Percentiles rank a stretch among this genome's conserved stretches.
Evolutionary conservation across 2,329 filamentous ascomycete species (phyloP).

Genomic region (Trichoderma breve): DNA sequence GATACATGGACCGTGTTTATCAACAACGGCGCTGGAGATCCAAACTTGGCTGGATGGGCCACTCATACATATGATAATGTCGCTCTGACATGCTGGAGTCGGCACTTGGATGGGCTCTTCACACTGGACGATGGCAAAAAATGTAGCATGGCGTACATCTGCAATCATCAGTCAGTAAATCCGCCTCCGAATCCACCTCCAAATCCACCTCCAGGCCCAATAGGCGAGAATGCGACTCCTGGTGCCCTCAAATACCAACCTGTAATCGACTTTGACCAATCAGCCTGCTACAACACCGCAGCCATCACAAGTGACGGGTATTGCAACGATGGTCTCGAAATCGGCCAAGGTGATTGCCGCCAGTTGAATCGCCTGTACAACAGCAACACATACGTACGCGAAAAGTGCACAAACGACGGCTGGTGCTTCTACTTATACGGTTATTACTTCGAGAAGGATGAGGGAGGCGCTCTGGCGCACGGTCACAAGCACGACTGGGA

Average conservation of each 20-base stretch:
- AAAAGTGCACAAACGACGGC: not conserved
- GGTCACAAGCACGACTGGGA: not conserved
- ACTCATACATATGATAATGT: not conserved
- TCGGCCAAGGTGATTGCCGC: not conserved
- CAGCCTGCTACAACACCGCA: not conserved
- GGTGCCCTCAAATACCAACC: not conserved
- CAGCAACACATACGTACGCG: not conserved
- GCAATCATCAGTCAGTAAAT: not conserved
- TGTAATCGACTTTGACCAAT: not conserved
- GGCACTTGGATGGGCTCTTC: not conserved
- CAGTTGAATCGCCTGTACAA: not conserved
- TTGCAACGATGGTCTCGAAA: not conserved
- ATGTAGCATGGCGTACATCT: not conserved
- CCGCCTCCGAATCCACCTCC: not conserved
- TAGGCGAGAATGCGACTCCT: not conserved
- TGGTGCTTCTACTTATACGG: not conserved
- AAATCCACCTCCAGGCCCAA: not conserved
- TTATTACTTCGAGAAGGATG: not conserved
- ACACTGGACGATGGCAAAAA: not conserved
- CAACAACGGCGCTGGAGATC: not conserved
- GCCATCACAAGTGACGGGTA: not conserved
- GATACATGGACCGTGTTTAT: not conserved
- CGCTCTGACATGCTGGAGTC: not conserved
- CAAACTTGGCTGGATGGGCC: not conserved
- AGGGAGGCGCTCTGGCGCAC: not conserved